Evolutionary conservation across 148 eudicot genomes (phyloP).

Genomic region (Cornus controversa): DNA sequence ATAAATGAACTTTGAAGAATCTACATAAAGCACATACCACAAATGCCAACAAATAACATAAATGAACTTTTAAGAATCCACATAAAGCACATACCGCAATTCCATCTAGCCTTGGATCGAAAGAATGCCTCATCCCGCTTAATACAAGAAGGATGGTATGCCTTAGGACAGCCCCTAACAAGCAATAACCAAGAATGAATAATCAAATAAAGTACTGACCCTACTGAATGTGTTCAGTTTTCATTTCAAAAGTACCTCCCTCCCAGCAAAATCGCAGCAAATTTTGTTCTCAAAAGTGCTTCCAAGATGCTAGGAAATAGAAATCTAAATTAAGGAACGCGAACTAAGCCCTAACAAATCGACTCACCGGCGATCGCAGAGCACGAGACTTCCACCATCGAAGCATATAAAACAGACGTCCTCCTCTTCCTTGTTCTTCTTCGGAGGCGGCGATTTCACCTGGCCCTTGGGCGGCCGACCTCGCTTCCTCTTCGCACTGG

Average conservation of each 20-base stretch:
- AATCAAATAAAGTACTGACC: not conserved
- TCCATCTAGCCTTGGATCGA: conserved; percentile 59
- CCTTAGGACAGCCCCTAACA: conserved; percentile 85
- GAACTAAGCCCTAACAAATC: conserved; percentile 5
- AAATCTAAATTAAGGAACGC: not conserved
- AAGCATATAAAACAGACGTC: conserved; percentile 95
- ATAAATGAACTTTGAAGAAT: not conserved
- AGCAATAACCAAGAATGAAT: not conserved
- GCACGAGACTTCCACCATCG: conserved; percentile 84
- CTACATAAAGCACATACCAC: not conserved
- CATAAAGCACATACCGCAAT: conserved; percentile 56
- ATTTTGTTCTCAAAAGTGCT: not conserved
- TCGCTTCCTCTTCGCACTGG: conserved; percentile 46
- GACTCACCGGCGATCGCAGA: conserved; percentile 78
- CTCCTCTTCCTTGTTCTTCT: conserved; percentile 58
- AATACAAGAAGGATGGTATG: conserved; percentile 88
- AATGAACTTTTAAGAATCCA: not conserved
- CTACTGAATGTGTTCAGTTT: too few relatives aligned
- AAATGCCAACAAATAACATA: not conserved
- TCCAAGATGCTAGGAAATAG: too few relatives aligned
- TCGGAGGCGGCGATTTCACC: conserved; percentile 29
- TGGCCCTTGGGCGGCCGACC: conserved; percentile 64
- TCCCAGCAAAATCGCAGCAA: not conserved
- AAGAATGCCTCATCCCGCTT: conserved; percentile 87
- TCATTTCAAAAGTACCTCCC: too few relatives aligned